Conservation (phyloP, 2,329 filamentous ascomycete species). For the Cytospora chrysosperma region DNA sequence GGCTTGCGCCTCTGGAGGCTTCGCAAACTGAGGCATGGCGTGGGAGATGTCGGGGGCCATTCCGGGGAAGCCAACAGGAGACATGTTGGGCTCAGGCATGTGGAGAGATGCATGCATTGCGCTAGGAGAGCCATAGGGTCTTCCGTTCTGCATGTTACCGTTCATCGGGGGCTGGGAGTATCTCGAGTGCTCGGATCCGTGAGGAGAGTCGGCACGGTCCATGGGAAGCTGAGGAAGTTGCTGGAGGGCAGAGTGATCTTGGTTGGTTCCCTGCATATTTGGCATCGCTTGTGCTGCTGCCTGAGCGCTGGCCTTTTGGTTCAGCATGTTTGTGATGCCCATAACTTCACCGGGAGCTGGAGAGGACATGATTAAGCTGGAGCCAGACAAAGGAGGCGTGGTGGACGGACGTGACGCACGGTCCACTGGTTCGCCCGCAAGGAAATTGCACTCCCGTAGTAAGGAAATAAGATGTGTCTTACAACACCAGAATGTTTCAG, state of each 20-base stretch:
- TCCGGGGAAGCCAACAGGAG: constrained; percentile 30
- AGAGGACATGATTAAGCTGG: constrained; percentile 39
- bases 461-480: constrained; percentile 27
- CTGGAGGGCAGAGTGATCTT: constrained; percentile 27
- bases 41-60: constrained; percentile 41
- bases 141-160: constrained; percentile 38
- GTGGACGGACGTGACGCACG: constrained; percentile 22
- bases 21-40: constrained; percentile 39
- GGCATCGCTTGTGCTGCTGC: constrained; percentile 32
- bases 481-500: constrained; percentile 26
- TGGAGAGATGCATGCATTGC: constrained; percentile 52
- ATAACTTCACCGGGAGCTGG: constrained; percentile 49
- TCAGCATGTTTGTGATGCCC: constrained; percentile 54
- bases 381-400: constrained; percentile 23
- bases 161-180: constrained; percentile 49
- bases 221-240: constrained; percentile 37
- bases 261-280: constrained; percentile 33
- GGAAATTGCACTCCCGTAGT: constrained; percentile 23
- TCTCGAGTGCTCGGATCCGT: constrained; percentile 59
- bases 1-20: constrained; percentile 35
- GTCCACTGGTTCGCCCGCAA: constrained; percentile 23
- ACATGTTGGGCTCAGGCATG: constrained; percentile 43
- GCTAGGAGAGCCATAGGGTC: constrained; percentile 54
- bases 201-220: constrained; percentile 57
- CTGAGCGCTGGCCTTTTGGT: constrained; percentile 44